phyloP scores from a whole-genome alignment of 805 yeast species.

The Saccharomycopsis guyanensis region DNA sequence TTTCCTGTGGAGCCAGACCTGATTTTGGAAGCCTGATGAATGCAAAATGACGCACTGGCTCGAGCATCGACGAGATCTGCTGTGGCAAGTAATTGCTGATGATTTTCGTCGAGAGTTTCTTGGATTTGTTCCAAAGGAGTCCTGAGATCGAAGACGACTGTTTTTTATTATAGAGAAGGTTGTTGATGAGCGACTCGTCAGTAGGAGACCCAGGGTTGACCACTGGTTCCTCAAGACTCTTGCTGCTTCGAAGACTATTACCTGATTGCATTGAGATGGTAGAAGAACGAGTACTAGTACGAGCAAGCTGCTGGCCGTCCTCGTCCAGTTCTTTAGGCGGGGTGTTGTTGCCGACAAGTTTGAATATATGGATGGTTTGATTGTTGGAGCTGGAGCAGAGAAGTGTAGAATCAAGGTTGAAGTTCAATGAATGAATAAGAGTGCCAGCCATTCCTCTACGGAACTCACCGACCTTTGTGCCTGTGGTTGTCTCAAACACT shows the following conservation, averaged over 20 bases:
- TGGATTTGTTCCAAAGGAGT: slow-evolving; percentile 25
- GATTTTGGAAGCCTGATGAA: slow-evolving; percentile 36
- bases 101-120: slow-evolving; percentile 22
- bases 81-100: slow-evolving; percentile 37
- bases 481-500: slow-evolving; percentile 59
- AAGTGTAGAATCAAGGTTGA: slow-evolving; percentile 41
- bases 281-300: slow-evolving; percentile 9
- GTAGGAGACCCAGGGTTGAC: slow-evolving; percentile 12
- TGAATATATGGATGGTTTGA: slow-evolving; percentile 59
- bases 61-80: slow-evolving; percentile 49
- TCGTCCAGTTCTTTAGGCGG: not conserved
- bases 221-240: not conserved
- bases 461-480: slow-evolving; percentile 55
- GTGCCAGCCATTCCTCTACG: slow-evolving; percentile 73
- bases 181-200: slow-evolving; percentile 19
- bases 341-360: slow-evolving; percentile 33
- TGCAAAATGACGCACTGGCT: slow-evolving; percentile 62
- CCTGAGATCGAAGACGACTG: slow-evolving; percentile 25
- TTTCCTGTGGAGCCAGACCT: not conserved
- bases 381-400: slow-evolving; percentile 54
- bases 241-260: not conserved
- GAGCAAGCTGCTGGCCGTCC: slow-evolving; percentile 13
- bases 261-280: not conserved
- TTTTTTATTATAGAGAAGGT: slow-evolving; percentile 8
- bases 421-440: slow-evolving; percentile 42